These are phyloP conservation scores for Solanum hybrid DNA, from an alignment of 305 asterid species.

Conservation along the genomic window DNA sequence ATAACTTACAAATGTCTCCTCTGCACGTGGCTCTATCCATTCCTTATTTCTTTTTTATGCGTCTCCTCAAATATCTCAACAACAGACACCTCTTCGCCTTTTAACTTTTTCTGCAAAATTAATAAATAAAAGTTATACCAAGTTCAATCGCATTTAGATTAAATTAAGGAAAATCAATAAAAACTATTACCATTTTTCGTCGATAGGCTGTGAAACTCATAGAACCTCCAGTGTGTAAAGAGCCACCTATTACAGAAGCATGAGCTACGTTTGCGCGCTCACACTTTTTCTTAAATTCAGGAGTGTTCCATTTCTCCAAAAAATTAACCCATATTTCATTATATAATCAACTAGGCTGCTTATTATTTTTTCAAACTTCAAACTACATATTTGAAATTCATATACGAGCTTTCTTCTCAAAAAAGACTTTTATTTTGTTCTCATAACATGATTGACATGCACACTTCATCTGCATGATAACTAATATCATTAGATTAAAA, in stretches of 20 bases:
- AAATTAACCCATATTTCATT: background rate
- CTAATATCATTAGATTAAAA: no score
- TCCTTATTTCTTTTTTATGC: background rate
- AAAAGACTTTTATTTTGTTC: background rate
- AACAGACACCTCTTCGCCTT: background rate
- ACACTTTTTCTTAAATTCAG: background rate
- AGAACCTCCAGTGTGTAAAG: background rate
- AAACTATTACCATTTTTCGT: background rate
- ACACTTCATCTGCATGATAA: background rate
- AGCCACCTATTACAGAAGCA: background rate
- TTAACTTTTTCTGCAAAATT: background rate
- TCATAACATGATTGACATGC: background rate
- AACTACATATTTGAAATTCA: background rate
- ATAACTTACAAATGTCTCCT: background rate
- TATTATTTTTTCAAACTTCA: background rate
- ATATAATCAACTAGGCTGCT: background rate
- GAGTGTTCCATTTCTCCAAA: background rate
- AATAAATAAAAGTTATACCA: no score
- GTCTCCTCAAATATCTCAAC: background rate
- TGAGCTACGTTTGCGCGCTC: background rate
- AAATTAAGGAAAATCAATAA: background rate
- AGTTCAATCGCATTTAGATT: background rate
- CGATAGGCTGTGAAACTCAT: background rate
- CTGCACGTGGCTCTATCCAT: background rate
- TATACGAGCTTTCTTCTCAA: background rate